Base-by-base conservation (phyloP, 805 yeast species). In the Nakazawaea wickerhamii region DNA sequence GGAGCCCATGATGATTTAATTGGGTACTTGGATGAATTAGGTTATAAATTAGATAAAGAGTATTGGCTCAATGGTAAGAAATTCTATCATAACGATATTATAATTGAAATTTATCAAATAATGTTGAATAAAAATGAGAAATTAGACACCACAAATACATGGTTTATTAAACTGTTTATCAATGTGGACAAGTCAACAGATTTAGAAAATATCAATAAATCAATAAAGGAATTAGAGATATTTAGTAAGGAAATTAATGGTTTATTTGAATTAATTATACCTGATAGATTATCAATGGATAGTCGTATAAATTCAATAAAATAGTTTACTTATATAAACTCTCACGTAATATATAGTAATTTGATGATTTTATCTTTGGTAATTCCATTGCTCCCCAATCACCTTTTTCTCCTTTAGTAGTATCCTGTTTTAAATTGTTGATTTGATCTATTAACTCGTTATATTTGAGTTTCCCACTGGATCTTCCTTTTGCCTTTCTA, bases 281-380 rank as follows among this genome's bases (percentile, higher is more conserved):
- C 95, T 4, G 93, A 86, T 54, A 70, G 96, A 48, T 77, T 77
- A 55, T 67, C 71, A 20, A 86, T 89, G 88, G 96, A 89, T 58
- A 77, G 90, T 1, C 72, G 95, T 50, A 70, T 84, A 22, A 59
- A 58, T 43, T 61, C 67, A 22, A 41, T 40, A 15, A 40, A 40
- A 30, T 40, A 28, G 14, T 15, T 30, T 54, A 49, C 15, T 63
- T 56, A 45, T 70, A 70, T 26, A 73, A 48, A 5, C 77, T 76
- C 47, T 72, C 77, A 26, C 65, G 64, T 7, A 72, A 66, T 2
- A 73, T 59, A 49, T 65, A 74, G 43, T 61, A 67, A 0, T 61
- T 65, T 41, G 69, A 64, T 26, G 63, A 57, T 4, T 56, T 54
- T 14, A 60, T 52, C 0, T 47, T 33, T 0, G 75, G 58, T 13